phyloP scores from a whole-genome alignment of 768 basidiomycete species.

The Pleurotus sapidus region DNA sequence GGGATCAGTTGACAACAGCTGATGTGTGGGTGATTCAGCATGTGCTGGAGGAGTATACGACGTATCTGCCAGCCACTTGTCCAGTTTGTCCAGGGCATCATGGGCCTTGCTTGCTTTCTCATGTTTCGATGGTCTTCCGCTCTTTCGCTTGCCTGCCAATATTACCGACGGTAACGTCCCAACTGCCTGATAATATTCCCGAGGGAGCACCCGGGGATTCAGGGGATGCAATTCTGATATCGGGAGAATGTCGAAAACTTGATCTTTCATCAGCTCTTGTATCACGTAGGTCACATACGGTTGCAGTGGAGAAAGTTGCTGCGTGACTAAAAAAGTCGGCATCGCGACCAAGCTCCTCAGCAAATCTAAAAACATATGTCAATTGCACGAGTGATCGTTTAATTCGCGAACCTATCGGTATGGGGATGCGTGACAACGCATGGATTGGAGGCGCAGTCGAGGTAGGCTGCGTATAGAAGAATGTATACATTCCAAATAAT shows the following conservation, averaged over 20 bases:
- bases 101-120: conserved; percentile 57
- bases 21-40: conserved; percentile 17
- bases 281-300: conserved; percentile 51
- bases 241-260: conserved; percentile 63
- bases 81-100: conserved; percentile 44
- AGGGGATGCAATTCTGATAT: conserved; percentile 42
- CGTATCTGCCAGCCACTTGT: conserved; percentile 44
- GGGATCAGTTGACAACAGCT: conserved; percentile 26
- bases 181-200: conserved; percentile 43
- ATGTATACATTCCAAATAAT: conserved; percentile 68
- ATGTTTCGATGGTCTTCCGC: conserved; percentile 61
- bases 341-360: conserved; percentile 47
- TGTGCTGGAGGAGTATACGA: neutral
- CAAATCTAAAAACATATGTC: conserved; percentile 42
- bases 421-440: conserved; percentile 49
- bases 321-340: conserved; percentile 39
- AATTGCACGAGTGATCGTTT: neutral
- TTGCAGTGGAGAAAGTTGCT: conserved; percentile 41
- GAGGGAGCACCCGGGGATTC: conserved; percentile 65
- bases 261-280: conserved; percentile 40
- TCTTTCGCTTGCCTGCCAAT: conserved; percentile 38
- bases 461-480: conserved; percentile 66
- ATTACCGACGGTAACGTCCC: conserved; percentile 16
- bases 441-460: conserved; percentile 49
- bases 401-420: conserved; percentile 51